Base-by-base conservation (phyloP, 2,329 filamentous ascomycete genomes). In the Aureobasidium vineae region DNA sequence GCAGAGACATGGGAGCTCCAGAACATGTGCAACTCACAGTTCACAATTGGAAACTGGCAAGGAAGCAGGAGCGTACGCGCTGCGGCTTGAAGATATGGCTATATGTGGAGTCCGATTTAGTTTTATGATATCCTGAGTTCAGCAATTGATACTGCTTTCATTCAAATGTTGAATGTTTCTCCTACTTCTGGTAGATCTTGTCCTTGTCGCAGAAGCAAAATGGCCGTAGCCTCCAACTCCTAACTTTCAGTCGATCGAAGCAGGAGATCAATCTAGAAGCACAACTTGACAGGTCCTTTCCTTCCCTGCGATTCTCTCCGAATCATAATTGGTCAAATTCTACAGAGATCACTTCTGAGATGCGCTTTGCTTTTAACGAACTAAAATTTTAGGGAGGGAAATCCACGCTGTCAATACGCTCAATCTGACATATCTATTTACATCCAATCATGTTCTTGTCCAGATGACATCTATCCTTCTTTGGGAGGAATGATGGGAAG, bases 1-100 rank as follows among this genome's bases (percentile, higher is more conserved):
- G 53, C 85, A 0, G 85, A 88, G 78, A 83, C 81, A n/a, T 88
- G 86, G 86, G 86, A 88, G 74, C 75, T 88, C 75, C 86, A 83
- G 5, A 87, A 87, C 70, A 88, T 87, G 85, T 74, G 83, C 65
- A 87, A 87, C 71, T 83, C 80, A 38, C 85, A 87, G 74, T 87
- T 84, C 69, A 86, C 82, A 0, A 74, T 86, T 68, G 84, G 84
- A 5, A 63, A 60, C 16, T 80, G 77, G 77, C 56, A 66, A 21
- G 43, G 66, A 33, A 69, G 64, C 26, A 68, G 52, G 43, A 26
- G 16, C 5, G 43, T 53, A 21, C 28, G 60, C 11, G 52, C 40
- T 56, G 45, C 41, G 0, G 52, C 61, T 43, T 67, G 26, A 52
- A 6, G 5, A 40, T 3, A 26, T 33, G 16, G 2, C n/a, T 43